A percentile compares a stretch with the other conserved stretches of the same genome.
Conservation (phyloP, 768 basidiomycete genomes). For the Pholiota molesta region DNA sequence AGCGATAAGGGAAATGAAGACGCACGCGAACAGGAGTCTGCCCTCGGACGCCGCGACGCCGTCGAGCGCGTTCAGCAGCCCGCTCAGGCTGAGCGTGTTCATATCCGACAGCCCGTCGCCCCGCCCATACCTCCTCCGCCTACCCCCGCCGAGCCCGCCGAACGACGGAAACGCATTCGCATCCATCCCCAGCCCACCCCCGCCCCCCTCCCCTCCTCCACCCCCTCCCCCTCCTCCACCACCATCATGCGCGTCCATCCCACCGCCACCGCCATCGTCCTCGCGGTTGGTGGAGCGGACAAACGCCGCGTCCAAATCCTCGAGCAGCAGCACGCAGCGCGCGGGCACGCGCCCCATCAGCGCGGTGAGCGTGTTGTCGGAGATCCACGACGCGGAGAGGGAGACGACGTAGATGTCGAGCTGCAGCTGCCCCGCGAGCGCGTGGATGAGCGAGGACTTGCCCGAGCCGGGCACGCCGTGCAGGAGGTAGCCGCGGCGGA, state of each 20-base stretch:
- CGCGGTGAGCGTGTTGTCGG: slow-evolving; percentile 82
- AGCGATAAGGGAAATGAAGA: slow-evolving; percentile 19
- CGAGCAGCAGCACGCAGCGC: slow-evolving; percentile 83
- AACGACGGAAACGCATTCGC: slow-evolving; percentile 12
- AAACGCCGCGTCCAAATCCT: slow-evolving; percentile 91
- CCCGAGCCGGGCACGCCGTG: slow-evolving; percentile 87
- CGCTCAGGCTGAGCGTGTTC: slow-evolving; percentile 81
- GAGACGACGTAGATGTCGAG: slow-evolving; percentile 94
- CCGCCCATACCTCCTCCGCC: slow-evolving; percentile 13
- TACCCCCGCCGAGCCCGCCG: slow-evolving; percentile 4
- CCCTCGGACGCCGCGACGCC: slow-evolving; percentile 89
- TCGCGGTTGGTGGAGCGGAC: slow-evolving; percentile 75
- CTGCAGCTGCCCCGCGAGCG: slow-evolving; percentile 85
- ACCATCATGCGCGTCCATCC: too few relatives aligned
- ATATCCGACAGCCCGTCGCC: slow-evolving; percentile 59
- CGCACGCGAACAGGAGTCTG: slow-evolving; percentile 86
- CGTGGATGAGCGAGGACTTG: slow-evolving; percentile 84
- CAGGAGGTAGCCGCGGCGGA: slow-evolving; percentile 85
- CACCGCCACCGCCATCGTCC: slow-evolving; percentile 39
- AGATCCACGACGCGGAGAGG: slow-evolving; percentile 82
- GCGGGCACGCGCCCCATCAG: slow-evolving; percentile 89
- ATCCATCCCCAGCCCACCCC: slow-evolving; percentile 44
- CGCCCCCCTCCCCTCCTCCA: too few relatives aligned
- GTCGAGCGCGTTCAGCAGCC: slow-evolving; percentile 82
- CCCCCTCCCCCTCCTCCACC: too few relatives aligned